Conservation (phyloP, 257 asterid species). For the Knoxia roxburghii region DNA sequence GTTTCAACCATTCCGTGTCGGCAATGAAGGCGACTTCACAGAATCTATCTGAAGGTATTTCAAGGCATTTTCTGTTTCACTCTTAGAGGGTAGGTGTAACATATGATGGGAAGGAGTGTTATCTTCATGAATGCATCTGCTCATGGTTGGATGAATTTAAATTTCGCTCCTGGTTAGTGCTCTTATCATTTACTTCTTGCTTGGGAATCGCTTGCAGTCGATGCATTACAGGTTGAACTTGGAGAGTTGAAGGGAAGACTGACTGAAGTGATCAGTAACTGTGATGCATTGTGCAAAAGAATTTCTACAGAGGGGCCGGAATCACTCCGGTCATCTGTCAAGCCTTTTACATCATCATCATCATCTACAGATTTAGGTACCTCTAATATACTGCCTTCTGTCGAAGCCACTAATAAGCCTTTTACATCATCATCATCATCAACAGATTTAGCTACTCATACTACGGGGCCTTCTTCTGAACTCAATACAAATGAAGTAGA, state of each 20-base stretch:
- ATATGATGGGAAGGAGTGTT: background rate
- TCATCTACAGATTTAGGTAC: constrained; percentile 29
- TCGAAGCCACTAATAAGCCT: constrained; percentile 31
- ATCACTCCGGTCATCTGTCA: constrained; percentile 59
- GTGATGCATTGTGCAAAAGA: constrained; percentile 90
- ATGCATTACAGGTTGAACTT: constrained; percentile 84
- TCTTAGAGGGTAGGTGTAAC: background rate
- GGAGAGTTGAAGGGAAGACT: constrained; percentile 91
- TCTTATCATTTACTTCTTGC: background rate
- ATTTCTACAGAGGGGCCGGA: constrained; percentile 75
- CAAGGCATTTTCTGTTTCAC: background rate
- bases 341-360: constrained; percentile 46
- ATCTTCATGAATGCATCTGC: background rate
- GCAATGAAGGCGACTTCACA: constrained; percentile 78
- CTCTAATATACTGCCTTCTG: background rate
- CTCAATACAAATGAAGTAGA: background rate
- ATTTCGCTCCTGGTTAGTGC: background rate
- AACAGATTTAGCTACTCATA: constrained; percentile 18
- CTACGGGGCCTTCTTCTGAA: background rate
- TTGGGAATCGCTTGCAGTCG: constrained; percentile 47
- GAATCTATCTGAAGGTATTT: constrained; percentile 83
- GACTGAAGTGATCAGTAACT: constrained; percentile 86
- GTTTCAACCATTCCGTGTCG: constrained; percentile 78
- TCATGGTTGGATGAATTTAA: background rate
- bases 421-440: constrained; percentile 38